Percentiles rank a stretch among this genome's conserved stretches.
Conservation (phyloP, 306 rosid species). For the Clitoria ternatea region DNA sequence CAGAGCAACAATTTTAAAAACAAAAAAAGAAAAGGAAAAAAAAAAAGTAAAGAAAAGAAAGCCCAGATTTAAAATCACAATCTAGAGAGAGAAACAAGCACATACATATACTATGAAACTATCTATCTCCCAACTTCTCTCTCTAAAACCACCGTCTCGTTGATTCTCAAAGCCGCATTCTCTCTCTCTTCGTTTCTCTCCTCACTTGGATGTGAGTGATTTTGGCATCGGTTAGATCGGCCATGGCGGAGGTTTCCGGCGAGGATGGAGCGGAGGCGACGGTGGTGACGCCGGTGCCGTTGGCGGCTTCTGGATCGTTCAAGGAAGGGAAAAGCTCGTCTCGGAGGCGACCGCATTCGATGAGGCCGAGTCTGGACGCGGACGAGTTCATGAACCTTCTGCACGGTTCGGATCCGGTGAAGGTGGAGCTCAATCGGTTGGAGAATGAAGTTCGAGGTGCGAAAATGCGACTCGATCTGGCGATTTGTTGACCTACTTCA, state of each 20-base stretch:
- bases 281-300: constrained; percentile 36
- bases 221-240: constrained; percentile 60
- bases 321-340: constrained; percentile 88
- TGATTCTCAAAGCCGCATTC: constrained; percentile 18
- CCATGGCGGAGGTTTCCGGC: constrained; percentile 77
- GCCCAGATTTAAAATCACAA: constrained; percentile 53
- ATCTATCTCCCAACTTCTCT: constrained; percentile 32
- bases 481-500: constrained; percentile 34
- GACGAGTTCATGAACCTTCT: constrained; percentile 86
- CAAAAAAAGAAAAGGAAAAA: not conserved
- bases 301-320: constrained; percentile 80
- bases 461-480: constrained; percentile 81
- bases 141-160: constrained; percentile 29
- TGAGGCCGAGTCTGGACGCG: constrained; percentile 88
- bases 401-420: constrained; percentile 99
- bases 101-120: constrained; percentile 27
- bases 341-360: constrained; percentile 57
- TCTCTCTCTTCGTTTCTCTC: constrained; percentile 17
- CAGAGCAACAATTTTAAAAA: not conserved
- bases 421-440: constrained; percentile 96
- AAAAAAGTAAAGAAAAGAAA: not conserved
- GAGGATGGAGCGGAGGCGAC: constrained; percentile 42
- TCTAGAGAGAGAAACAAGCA: constrained; percentile 52
- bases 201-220: constrained; percentile 59
- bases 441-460: constrained; percentile 99